These are phyloP conservation scores for Gossypium rotundifolium DNA, from an alignment of 345 rosid species.

Conservation along the genomic window DNA sequence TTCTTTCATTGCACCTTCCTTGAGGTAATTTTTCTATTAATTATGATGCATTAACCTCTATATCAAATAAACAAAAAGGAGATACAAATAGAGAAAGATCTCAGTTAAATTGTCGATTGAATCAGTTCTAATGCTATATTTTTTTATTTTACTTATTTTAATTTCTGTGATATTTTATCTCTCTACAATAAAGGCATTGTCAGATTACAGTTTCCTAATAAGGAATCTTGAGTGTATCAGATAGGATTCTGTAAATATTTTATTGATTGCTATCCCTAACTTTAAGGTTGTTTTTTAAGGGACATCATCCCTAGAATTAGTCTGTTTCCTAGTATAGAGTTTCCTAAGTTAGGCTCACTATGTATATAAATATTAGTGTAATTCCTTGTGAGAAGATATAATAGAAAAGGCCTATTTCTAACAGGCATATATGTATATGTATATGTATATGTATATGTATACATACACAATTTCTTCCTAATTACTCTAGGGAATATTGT, in stretches of 20 bases:
- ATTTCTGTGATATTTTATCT: background rate
- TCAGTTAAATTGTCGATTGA: background rate
- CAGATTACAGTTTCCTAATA: no score
- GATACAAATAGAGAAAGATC: background rate
- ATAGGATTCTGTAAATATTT: no score
- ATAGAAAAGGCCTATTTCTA: no score
- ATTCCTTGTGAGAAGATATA: no score
- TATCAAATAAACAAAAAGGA: background rate
- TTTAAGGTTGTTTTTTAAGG: no score
- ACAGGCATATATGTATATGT: background rate
- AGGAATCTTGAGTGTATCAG: no score
- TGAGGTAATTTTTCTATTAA: constrained; percentile 44
- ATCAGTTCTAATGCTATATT: background rate
- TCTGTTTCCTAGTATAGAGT: no score
- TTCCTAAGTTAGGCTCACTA: no score
- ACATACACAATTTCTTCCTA: background rate
- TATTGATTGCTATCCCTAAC: no score
- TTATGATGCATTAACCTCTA: background rate
- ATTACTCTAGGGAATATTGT: background rate
- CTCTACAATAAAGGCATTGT: background rate
- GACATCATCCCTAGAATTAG: no score
- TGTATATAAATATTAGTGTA: no score
- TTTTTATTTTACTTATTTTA: background rate
- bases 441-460: background rate
- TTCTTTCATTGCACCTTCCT: constrained; percentile 86